Conservation (phyloP, 257 asterid species). For the Solanum clarkiae region DNA sequence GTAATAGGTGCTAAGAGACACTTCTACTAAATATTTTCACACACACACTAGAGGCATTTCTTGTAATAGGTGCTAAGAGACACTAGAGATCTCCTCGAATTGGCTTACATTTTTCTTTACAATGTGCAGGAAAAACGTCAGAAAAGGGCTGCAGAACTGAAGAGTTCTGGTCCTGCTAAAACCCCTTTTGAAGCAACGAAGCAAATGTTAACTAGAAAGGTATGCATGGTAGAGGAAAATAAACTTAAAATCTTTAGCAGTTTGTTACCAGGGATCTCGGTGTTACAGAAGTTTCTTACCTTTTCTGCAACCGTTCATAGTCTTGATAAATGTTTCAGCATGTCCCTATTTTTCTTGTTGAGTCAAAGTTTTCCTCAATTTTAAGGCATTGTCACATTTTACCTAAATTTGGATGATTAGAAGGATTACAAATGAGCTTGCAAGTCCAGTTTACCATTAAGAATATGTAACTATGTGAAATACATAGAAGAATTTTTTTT, state of each 20-base stretch:
- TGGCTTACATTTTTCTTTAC: neutral
- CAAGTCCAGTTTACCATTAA: neutral
- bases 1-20: neutral
- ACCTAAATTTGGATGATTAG: neutral
- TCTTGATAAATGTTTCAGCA: neutral
- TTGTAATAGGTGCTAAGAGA: neutral
- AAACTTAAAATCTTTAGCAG: neutral
- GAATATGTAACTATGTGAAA: neutral
- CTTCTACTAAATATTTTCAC: neutral
- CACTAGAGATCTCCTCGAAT: neutral
- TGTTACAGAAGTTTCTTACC: neutral
- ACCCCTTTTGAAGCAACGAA: conserved; percentile 52
- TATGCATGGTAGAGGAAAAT: conserved; percentile 3
- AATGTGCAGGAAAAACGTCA: conserved; percentile 48
- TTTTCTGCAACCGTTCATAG: neutral
- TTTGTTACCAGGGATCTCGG: neutral
- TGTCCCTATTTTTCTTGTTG: neutral
- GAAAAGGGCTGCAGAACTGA: conserved; percentile 53
- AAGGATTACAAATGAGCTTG: neutral
- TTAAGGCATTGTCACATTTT: neutral
- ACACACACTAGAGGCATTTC: neutral
- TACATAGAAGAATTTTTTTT: neutral
- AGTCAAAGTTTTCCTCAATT: neutral
- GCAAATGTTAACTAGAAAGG: conserved; percentile 52
- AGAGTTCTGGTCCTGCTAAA: conserved; percentile 39